Conservation (phyloP, 2,329 filamentous ascomycete species). For the Venturia pyrina region DNA sequence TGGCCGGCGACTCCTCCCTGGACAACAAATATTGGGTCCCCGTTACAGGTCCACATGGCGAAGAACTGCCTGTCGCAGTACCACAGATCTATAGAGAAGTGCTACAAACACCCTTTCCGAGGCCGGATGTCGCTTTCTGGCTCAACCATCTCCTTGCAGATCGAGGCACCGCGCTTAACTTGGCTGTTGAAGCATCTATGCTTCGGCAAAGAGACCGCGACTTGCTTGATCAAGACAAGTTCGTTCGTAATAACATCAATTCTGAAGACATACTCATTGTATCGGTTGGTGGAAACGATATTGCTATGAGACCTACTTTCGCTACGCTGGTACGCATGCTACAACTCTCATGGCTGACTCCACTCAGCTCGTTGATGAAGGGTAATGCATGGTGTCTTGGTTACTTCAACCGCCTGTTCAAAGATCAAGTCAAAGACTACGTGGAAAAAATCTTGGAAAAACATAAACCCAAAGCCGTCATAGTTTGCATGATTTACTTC, state of each 20-base stretch:
- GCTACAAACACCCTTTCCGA: slow-evolving; percentile 19
- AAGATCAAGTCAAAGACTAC: slow-evolving; percentile 21
- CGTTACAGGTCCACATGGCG: slow-evolving; percentile 14
- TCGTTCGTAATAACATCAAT: slow-evolving; percentile 25
- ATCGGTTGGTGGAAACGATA: slow-evolving; percentile 28
- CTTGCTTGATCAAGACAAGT: slow-evolving; percentile 24
- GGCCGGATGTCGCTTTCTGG: slow-evolving; percentile 29
- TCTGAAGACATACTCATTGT: slow-evolving; percentile 25
- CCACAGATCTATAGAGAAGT: slow-evolving; percentile 23
- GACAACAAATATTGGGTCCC: slow-evolving; percentile 30
- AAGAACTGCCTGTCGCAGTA: slow-evolving; percentile 14
- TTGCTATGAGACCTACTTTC: slow-evolving; percentile 22
- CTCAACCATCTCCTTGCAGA: slow-evolving; percentile 24
- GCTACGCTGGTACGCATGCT: slow-evolving; percentile 25
- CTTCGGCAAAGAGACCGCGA: slow-evolving; percentile 22
- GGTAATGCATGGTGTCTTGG: slow-evolving; percentile 20
- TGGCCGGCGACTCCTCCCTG: slow-evolving; percentile 29
- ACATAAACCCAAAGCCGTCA: slow-evolving; percentile 24
- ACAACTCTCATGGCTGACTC: slow-evolving; percentile 23
- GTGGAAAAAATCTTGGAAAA: slow-evolving; percentile 19
- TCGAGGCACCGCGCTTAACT: slow-evolving; percentile 26
- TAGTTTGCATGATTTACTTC: slow-evolving; percentile 31
- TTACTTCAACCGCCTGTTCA: slow-evolving; percentile 26
- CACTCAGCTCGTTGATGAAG: slow-evolving; percentile 18
- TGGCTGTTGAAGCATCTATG: slow-evolving; percentile 26